These are phyloP conservation scores for Eleusine indica DNA, from an alignment of 176 grass and related monocot genomes.

Conservation along the genomic window DNA sequence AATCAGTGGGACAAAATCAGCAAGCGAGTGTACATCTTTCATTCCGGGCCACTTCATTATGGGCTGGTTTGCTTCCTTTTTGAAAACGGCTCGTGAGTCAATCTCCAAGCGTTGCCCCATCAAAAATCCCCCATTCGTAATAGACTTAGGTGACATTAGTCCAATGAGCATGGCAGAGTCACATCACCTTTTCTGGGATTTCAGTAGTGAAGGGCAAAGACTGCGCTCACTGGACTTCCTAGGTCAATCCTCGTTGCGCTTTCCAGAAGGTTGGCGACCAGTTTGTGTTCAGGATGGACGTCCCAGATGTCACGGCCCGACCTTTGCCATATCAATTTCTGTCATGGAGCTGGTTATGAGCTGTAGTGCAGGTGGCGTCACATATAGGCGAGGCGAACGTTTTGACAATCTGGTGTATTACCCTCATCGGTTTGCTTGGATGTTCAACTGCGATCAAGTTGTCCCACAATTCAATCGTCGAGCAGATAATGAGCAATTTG, in stretches of 20 bases:
- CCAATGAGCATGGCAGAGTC: not conserved
- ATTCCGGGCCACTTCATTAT: not conserved
- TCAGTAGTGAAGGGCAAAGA: not conserved
- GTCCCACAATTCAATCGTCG: not conserved
- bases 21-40: not conserved
- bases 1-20: not conserved
- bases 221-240: not conserved
- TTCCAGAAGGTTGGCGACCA: fast-evolving
- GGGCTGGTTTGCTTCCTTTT: not conserved
- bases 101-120: not conserved
- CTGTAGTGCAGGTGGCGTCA: not conserved
- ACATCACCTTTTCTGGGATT: not conserved
- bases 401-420: not conserved
- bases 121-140: not conserved
- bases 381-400: not conserved
- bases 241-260: not conserved
- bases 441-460: not conserved
- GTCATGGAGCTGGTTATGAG: not conserved
- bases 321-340: not conserved
- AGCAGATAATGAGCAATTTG: not conserved
- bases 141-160: not conserved
- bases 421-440: not conserved
- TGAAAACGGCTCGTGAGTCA: not conserved
- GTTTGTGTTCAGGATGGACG: not conserved
- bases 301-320: no score